A percentile compares a stretch with the other conserved stretches of the same genome.
Evolutionary conservation across 371 early-diverging fungal species (phyloP).

Genomic region (Zancudomyces culisetae): DNA sequence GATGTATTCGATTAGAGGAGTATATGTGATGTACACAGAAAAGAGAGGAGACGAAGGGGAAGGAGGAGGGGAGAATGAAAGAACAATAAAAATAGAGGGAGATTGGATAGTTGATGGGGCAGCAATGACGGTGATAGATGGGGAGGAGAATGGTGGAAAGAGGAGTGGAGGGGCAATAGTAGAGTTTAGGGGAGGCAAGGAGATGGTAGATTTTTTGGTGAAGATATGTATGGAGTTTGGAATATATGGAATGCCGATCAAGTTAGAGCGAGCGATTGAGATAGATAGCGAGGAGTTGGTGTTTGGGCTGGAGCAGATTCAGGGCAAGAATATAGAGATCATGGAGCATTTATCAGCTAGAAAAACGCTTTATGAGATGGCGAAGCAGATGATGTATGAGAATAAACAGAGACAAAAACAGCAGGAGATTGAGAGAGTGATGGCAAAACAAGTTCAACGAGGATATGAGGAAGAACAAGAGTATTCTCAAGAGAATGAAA

Average conservation of each 20-base stretch:
- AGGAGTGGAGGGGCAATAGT: slow-evolving; percentile 8
- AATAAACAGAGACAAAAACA: not conserved
- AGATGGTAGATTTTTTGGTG: slow-evolving; percentile 15
- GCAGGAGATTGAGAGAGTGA: not conserved
- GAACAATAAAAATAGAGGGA: not conserved
- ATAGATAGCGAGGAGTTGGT: slow-evolving; percentile 13
- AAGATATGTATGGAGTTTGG: slow-evolving; percentile 8
- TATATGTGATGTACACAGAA: not conserved
- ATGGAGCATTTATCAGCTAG: slow-evolving; percentile 27
- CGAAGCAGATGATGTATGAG: slow-evolving; percentile 23
- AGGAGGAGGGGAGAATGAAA: not conserved
- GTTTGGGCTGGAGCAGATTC: slow-evolving; percentile 9
- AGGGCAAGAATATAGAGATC: slow-evolving; percentile 22
- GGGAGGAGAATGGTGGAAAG: slow-evolving; percentile 20
- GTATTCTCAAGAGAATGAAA: not conserved
- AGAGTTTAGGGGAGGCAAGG: slow-evolving; percentile 15
- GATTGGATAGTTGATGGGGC: slow-evolving; percentile 10
- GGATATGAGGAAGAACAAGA: not conserved
- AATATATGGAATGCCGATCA: slow-evolving; percentile 15
- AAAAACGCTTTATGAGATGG: too few relatives aligned
- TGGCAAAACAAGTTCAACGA: not conserved
- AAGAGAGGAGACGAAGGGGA: not conserved
- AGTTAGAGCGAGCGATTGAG: slow-evolving; percentile 13
- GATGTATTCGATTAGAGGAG: not conserved
- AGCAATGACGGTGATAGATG: slow-evolving; percentile 24